Percentiles rank a stretch among this genome's conserved stretches.
Evolutionary conservation across 768 basidiomycete genomes (phyloP).

Genomic region (Lactarius tabidus): DNA sequence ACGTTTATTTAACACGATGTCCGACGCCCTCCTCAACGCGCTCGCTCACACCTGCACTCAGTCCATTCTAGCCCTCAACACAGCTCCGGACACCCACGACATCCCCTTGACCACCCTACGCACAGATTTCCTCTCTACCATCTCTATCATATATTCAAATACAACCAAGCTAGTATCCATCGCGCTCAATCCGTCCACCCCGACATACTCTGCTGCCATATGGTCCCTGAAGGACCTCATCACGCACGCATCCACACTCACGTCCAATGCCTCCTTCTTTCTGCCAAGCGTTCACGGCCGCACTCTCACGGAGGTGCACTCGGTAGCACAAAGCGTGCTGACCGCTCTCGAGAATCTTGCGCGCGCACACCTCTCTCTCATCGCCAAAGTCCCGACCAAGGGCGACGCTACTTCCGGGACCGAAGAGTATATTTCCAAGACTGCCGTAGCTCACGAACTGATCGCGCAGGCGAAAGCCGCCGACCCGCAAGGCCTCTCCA

Average conservation of each 20-base stretch:
- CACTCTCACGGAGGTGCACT: constrained; percentile 27
- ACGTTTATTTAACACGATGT: not conserved
- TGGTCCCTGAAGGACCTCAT: constrained; percentile 20
- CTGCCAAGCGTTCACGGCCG: constrained; percentile 22
- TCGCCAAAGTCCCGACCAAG: not conserved
- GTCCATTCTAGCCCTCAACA: constrained; percentile 29
- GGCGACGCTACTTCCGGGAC: constrained; percentile 22
- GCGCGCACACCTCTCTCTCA: constrained; percentile 18
- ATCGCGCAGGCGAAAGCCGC: constrained; percentile 44
- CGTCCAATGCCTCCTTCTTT: constrained; percentile 22
- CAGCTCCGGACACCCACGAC: constrained; percentile 23
- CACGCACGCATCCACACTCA: constrained; percentile 17
- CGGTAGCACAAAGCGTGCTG: constrained; percentile 16
- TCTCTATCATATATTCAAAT: constrained; percentile 52
- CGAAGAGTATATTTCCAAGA: constrained; percentile 52
- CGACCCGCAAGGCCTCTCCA: constrained; percentile 21
- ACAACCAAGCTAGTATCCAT: constrained; percentile 63
- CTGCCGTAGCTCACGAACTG: constrained; percentile 57
- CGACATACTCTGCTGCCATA: constrained; percentile 36
- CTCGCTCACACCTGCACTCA: constrained; percentile 30
- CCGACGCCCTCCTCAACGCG: constrained; percentile 15
- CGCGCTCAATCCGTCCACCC: constrained; percentile 50
- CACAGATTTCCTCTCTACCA: constrained; percentile 53
- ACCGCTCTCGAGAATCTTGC: constrained; percentile 21
- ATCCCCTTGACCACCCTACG: constrained; percentile 40